Evolutionary conservation across 805 yeast genomes (phyloP), one percentile per base, ranked within the genome.

Genomic region (Yueomyces sp.): DNA sequence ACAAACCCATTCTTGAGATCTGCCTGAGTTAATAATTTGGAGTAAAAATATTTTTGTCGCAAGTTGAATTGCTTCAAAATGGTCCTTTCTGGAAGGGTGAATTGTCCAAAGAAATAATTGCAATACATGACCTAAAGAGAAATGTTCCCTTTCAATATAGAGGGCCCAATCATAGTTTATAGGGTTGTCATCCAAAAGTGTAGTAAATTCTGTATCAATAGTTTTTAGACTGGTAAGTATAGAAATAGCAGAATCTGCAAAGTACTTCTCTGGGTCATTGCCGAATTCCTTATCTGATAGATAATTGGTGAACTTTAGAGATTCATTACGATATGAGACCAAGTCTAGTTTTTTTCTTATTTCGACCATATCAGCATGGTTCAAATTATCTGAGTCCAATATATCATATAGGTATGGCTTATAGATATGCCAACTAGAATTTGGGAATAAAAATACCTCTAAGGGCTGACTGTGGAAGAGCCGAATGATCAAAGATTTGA

Each of bases 251-350:
- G 31, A 28, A 26, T 55, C 52, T 12, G 49, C 47, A 43, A 60
- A 60, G 71, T 75, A 66, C 11, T 26, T 33, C 9, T 19, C 27
- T 26, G 32, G 29, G 26, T 55, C 52, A 28, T 4, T 28, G 19
- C 27, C 39, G 3, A 26, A 7, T 28, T 31, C 30, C 2, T 44
- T 34, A 9, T 38, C 36, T 2, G 28, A 3, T 30, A 5, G 3
- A 12, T 42, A 28, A 19, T 5, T n/a, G 19, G 34, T 40, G 4
- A 44, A 33, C 70, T 79, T 77, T 42, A 82, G 63, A 2, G 86
- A 79, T 60, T 81, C 86, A 56, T 82, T 82, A 54, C 88, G 63
- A 52, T 77, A 79, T 42, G 77, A 72, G 4, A 81, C 73, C 31
- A 81, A 54, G 42, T 78, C 78, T 41, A 78, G 68, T 45, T 77